Percentiles rank a stretch among this genome's conserved stretches.
These are phyloP conservation scores for Heritiera fomes DNA, from an alignment of 345 rosid species.

Conservation along the genomic window DNA sequence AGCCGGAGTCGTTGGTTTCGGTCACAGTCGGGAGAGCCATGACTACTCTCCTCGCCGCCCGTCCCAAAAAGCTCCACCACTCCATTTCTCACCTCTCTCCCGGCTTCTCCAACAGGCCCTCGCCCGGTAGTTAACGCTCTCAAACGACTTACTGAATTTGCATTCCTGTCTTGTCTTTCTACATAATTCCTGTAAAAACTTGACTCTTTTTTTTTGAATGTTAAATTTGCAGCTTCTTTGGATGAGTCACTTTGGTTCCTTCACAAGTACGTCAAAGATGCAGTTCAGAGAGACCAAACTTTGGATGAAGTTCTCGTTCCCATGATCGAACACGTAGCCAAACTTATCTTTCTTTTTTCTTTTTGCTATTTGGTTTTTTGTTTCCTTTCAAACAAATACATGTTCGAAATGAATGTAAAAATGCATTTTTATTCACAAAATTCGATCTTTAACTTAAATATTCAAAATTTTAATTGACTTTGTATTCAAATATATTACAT, in stretches of 20 bases:
- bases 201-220: background rate
- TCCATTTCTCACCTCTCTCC: constrained; percentile 51
- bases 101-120: constrained; percentile 37
- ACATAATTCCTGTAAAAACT: background rate
- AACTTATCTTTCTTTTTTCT: background rate
- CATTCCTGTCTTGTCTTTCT: background rate
- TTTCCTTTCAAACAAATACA: background rate
- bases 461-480: background rate
- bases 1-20: constrained; percentile 56
- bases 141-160: background rate
- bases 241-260: constrained; percentile 71
- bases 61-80: constrained; percentile 65
- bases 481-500: background rate
- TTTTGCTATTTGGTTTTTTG: no score
- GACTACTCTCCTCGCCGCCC: constrained; percentile 57
- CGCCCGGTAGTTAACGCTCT: constrained; percentile 39
- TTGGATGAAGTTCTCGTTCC: constrained; percentile 72
- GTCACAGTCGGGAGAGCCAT: constrained; percentile 65
- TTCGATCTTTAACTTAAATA: background rate
- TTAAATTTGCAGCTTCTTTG: constrained; percentile 35
- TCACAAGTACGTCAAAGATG: constrained; percentile 54
- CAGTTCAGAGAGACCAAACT: constrained; percentile 42
- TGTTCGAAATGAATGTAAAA: background rate
- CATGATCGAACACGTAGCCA: constrained; percentile 60
- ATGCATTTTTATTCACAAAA: background rate